Base-by-base conservation (phyloP, 2,329 filamentous ascomycete genomes). In the Venturia nashicola region DNA sequence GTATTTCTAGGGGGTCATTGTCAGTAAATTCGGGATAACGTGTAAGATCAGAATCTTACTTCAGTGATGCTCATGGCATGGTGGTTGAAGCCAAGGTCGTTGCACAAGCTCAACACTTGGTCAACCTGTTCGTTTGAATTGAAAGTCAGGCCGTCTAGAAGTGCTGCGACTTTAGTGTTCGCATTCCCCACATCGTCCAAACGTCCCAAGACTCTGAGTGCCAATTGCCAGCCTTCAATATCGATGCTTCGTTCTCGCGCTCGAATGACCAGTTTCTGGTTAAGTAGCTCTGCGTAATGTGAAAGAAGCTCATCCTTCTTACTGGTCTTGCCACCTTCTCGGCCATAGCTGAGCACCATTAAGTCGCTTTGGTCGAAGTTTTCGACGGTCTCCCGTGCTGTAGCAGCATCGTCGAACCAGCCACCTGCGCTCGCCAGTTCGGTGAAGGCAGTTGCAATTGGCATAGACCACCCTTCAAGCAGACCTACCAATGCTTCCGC, bases 151-250 rank as follows among this genome's bases (percentile, higher is more conserved):
- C 86, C 80, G 64, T 87, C 83, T 54, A 97, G 80, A 66, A 97
- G 77, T 65, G 88, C 83, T 48, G 86, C 82, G 12, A 97, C 89
- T 65, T 86, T 86, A 67, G 87, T 83, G 71, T 89, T 87, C 8
- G 89, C 89, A 61, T 84, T 82, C 60, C 84, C 80, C 0, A 82
- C 79, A 65, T 91, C 86, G 71, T 96, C 88, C 72, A 97, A 82
- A 63, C 93, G 85, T 11, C 89, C 89, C 57, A 97, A 80, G 12
- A 96, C 83, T 65, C 91, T 85, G 54, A 97, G 86, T 0, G 91
- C 89, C 71, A 97, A 77, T 76, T 97, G 91, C 93, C 93, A 97
- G 9, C 93, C 92, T 69, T 92, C 87, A 16, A 59, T 59, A 18
- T 18, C 23, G 48, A 44, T 7, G 69, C 69, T 23, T 67, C 68